These are phyloP conservation scores for Cupressus sempervirens DNA, from an alignment of 75 land plant genomes.

Conservation along the genomic window DNA sequence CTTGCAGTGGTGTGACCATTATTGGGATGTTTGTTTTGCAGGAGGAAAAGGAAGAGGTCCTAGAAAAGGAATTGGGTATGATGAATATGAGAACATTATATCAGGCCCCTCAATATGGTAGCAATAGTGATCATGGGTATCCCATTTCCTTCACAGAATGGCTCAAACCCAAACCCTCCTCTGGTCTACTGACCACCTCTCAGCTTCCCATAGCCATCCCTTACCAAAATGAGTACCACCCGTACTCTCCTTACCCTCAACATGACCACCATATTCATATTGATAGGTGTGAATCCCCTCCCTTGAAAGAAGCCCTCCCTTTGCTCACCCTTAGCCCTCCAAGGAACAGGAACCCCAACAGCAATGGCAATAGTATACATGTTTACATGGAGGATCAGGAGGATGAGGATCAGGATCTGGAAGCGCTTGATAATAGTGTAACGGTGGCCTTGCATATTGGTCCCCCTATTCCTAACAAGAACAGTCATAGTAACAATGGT, in stretches of 20 bases:
- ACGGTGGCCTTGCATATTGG: constrained; percentile 54
- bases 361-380: neutral
- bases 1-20: neutral
- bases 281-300: constrained; percentile 32
- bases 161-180: constrained; percentile 18
- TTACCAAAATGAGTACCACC: neutral
- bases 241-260: neutral
- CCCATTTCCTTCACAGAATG: constrained; percentile 17
- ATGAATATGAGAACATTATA: neutral
- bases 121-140: constrained; percentile 4
- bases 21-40: neutral
- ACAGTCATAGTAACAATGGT: neutral
- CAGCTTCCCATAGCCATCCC: constrained; percentile 9
- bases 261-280: neutral
- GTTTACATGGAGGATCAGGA: neutral
- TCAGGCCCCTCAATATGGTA: neutral
- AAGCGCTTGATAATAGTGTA: constrained; percentile 21
- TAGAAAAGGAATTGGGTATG: neutral
- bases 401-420: constrained; percentile 14
- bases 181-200: neutral
- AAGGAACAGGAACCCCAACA: neutral
- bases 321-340: constrained; percentile 53
- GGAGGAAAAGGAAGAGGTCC: neutral
- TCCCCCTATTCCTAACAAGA: constrained; percentile 4
- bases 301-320: constrained; percentile 52